Evolutionary conservation across 495 filamentous ascomycete species (phyloP).

Genomic region (Chaetomium tenue): DNA sequence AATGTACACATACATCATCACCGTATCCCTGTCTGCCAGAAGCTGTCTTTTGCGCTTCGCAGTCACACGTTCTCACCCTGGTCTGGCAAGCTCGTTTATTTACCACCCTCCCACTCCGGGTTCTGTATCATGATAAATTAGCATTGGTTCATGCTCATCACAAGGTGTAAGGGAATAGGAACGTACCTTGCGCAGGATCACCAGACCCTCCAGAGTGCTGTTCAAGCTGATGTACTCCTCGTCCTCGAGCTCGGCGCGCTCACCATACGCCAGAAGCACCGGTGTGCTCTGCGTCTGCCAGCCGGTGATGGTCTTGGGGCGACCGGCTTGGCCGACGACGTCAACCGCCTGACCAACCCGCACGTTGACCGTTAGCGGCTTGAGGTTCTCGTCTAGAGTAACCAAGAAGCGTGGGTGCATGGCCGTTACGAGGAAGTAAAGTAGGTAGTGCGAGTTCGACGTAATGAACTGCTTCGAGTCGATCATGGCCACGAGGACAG

Average conservation of each 20-base stretch:
- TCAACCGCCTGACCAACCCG: slow-evolving; percentile 97
- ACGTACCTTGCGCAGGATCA: slow-evolving; percentile 91
- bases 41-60: background rate
- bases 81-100: slow-evolving; percentile 32
- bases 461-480: slow-evolving; percentile 95
- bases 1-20: slow-evolving; percentile 25
- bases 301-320: slow-evolving; percentile 97
- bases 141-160: background rate
- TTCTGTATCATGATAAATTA: slow-evolving; percentile 40
- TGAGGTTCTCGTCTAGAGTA: slow-evolving; percentile 89
- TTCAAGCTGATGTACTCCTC: slow-evolving; percentile 92
- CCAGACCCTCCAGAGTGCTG: slow-evolving; percentile 88
- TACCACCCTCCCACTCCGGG: slow-evolving; percentile 48
- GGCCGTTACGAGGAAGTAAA: slow-evolving; percentile 96
- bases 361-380: slow-evolving; percentile 93
- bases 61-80: background rate
- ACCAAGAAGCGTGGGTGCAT: slow-evolving; percentile 97
- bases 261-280: slow-evolving; percentile 86
- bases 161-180: background rate
- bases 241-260: slow-evolving; percentile 94
- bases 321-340: slow-evolving; percentile 93
- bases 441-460: slow-evolving; percentile 83
- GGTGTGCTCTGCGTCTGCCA: slow-evolving; percentile 99
- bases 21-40: background rate
- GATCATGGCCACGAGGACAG: slow-evolving; percentile 86